Conservation (phyloP, 2,329 filamentous ascomycete species). For the Nemania sp. region DNA sequence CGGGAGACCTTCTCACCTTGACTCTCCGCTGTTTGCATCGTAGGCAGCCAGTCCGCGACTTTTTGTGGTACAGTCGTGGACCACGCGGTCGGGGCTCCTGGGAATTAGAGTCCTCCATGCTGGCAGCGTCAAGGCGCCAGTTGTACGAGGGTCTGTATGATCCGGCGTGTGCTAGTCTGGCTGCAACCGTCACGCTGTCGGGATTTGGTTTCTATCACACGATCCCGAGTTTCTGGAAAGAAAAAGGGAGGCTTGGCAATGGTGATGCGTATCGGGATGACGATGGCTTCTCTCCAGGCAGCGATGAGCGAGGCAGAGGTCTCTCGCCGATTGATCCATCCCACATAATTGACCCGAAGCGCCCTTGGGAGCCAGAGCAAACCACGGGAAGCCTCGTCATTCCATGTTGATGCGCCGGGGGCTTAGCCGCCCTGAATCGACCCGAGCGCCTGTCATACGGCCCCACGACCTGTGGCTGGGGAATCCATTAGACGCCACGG, state of each 20-base stretch:
- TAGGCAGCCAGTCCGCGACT: constrained; percentile 39
- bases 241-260: no score
- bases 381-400: not conserved
- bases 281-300: not conserved
- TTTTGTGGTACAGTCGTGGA: constrained; percentile 43
- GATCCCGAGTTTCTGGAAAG: no score
- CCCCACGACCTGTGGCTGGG: no score
- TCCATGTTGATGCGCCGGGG: not conserved
- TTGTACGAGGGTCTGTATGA: constrained; percentile 18
- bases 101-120: constrained; percentile 27
- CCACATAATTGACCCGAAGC: not conserved
- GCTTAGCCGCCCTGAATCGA: not conserved
- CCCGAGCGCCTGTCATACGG: no score
- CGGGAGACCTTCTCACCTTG: constrained; percentile 32
- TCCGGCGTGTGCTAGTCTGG: constrained; percentile 18
- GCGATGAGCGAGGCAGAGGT: not conserved
- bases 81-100: constrained; percentile 36
- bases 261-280: not conserved
- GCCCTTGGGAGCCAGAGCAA: not conserved
- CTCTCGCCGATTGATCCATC: not conserved
- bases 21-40: constrained; percentile 41
- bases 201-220: no score
- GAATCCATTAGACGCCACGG: no score
- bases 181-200: constrained; percentile 20
- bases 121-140: not conserved